A percentile compares a stretch with the other conserved stretches of the same genome.
Evolutionary conservation across 2,329 filamentous ascomycete genomes (phyloP).

Genomic region (Pseudogymnoascus sp.): DNA sequence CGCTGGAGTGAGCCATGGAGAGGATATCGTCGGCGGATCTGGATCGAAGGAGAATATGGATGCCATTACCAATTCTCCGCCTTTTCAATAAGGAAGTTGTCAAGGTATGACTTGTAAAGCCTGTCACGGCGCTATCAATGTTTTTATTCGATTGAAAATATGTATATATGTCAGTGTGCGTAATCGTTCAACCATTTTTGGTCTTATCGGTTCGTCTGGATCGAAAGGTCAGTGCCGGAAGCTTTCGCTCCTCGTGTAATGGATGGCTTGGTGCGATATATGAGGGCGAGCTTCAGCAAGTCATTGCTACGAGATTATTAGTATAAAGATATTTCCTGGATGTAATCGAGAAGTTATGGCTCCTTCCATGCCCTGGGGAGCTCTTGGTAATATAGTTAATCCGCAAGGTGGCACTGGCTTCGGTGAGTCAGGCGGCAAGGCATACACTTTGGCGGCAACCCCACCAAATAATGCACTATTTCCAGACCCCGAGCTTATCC

Average conservation of each 20-base stretch:
- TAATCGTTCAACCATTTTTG: slow-evolving; percentile 41
- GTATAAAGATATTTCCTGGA: neutral
- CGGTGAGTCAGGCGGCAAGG: slow-evolving; percentile 3
- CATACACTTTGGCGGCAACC: neutral
- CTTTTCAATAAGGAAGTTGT: neutral
- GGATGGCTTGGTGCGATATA: neutral
- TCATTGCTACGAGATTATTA: neutral
- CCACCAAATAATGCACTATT: slow-evolving; percentile 7
- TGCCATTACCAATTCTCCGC: slow-evolving; percentile 51
- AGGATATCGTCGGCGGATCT: slow-evolving; percentile 78
- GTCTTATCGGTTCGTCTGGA: slow-evolving; percentile 37
- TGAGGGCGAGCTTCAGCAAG: neutral
- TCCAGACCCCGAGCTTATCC: slow-evolving; percentile 1
- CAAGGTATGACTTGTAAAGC: neutral
- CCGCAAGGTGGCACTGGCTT: slow-evolving; percentile 4
- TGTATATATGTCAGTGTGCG: slow-evolving; percentile 4
- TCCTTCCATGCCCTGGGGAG: neutral
- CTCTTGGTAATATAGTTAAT: neutral
- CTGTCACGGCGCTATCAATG: neutral
- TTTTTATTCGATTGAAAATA: slow-evolving; percentile 1
- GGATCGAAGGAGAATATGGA: slow-evolving; percentile 95
- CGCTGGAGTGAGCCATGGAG: slow-evolving; percentile 68
- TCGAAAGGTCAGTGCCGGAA: slow-evolving; percentile 32
- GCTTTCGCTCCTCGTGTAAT: slow-evolving; percentile 37
- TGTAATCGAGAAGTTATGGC: neutral